phyloP scores from a whole-genome alignment of 129 eudicot species.

The Lactuca saligna region DNA sequence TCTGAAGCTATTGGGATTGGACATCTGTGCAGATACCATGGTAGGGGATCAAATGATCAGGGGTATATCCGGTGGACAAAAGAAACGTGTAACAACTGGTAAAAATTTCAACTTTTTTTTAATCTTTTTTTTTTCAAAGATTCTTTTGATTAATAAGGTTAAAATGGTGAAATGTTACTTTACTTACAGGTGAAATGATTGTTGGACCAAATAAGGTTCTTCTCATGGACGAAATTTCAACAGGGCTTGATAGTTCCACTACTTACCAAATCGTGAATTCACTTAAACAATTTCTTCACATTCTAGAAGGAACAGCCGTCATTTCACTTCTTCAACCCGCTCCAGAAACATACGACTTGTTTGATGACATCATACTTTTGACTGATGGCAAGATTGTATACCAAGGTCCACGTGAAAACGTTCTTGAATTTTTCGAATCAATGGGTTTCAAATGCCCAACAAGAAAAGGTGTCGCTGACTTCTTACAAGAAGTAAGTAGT shows the following conservation, averaged over 20 bases:
- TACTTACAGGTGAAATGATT: constrained; percentile 59
- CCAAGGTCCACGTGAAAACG: constrained; percentile 77
- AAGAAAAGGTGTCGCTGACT: constrained; percentile 69
- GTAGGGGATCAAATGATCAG: constrained; percentile 77
- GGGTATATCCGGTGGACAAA: constrained; percentile 80
- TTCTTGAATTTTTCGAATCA: constrained; percentile 59
- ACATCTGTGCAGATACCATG: constrained; percentile 73
- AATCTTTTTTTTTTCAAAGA: too few species aligned
- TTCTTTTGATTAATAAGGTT: neutral
- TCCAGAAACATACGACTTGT: constrained; percentile 72
- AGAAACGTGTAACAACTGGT: constrained; percentile 61
- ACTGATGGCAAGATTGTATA: constrained; percentile 74
- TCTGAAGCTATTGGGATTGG: constrained; percentile 70
- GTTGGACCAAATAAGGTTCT: constrained; percentile 67
- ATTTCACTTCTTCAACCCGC: constrained; percentile 84
- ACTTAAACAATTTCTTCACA: constrained; percentile 57
- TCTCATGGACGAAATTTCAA: constrained; percentile 76
- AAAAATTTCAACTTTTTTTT: neutral
- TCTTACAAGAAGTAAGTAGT: constrained; percentile 66
- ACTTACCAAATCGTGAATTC: constrained; percentile 67
- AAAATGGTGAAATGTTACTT: neutral
- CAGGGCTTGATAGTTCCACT: constrained; percentile 77
- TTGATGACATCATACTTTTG: constrained; percentile 73
- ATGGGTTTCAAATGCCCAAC: constrained; percentile 68
- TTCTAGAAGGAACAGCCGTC: constrained; percentile 62